These are phyloP conservation scores for Kwoniella newhampshirensis DNA, from an alignment of 768 basidiomycete species.

Conservation along the genomic window DNA sequence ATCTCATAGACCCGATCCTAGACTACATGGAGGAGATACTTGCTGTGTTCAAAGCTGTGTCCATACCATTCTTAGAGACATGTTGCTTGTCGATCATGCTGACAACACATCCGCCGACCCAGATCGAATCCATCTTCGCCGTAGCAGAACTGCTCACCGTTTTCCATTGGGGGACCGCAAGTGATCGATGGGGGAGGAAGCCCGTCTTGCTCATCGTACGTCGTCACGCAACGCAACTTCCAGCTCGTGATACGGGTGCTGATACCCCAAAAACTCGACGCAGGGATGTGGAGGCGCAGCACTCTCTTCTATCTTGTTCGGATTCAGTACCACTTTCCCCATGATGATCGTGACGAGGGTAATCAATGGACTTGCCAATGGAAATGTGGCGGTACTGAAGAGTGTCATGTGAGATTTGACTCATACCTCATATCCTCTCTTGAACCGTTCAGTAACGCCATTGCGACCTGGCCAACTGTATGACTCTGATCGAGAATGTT, in stretches of 20 bases:
- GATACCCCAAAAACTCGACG: neutral
- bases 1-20: too few species aligned
- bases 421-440: neutral
- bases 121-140: slow-evolving; percentile 46
- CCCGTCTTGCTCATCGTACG: slow-evolving; percentile 40
- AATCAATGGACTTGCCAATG: slow-evolving; percentile 38
- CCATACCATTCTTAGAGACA: too few species aligned
- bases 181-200: slow-evolving; percentile 39
- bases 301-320: slow-evolving; percentile 38
- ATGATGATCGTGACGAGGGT: slow-evolving; percentile 32
- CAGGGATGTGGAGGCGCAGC: slow-evolving; percentile 39
- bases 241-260: neutral
- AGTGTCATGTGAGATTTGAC: slow-evolving; percentile 32
- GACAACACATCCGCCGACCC: neutral
- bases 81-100: too few species aligned
- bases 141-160: slow-evolving; percentile 40
- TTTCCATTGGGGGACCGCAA: slow-evolving; percentile 41
- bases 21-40: neutral
- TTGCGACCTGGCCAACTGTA: too few species aligned
- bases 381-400: slow-evolving; percentile 43
- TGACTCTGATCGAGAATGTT: too few species aligned
- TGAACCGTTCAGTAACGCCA: too few species aligned
- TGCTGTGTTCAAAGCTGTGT: too few species aligned
- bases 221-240: neutral
- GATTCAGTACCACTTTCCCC: slow-evolving; percentile 33